Base-by-base conservation (phyloP, 1,284 basidiomycete species). In the Sporisorium iseilematis-ciliati region DNA sequence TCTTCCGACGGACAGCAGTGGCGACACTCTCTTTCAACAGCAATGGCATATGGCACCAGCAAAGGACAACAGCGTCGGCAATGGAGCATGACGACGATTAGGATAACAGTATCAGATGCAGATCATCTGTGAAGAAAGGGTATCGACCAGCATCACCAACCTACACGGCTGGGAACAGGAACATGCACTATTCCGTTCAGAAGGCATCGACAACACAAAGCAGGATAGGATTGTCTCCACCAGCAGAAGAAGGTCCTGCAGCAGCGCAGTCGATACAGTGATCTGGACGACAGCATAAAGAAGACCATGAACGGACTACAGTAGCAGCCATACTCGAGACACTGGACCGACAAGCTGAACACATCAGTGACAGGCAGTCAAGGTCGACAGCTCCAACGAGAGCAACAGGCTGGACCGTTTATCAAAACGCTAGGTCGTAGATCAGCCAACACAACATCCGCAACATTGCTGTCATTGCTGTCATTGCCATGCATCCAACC, bases 11-110 rank as follows among this genome's bases (percentile, higher is more conserved):
- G 20, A 51, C 48, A 51, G 52, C 56, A 50, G 57, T 43, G 45
- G 56, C 53, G 56, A 52, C 43, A 38, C 57, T 57, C 60, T 68
- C 52, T 68, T 52, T 53, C 42, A 41, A 41, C 33, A 48, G 54
- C 51, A 42, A 60, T 40, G 57, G 42, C 21, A 26, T 53, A 14
- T 31, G 35, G 56, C 43, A 26, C 8, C 29, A 29, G 29, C 29
- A 29, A 40, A 40, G 16, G 49, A 45, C 48, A 38, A 52, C 57
- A 41, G 25, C 40, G 42, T n/a, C 21, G 33, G 46, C 42, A 43
- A 29, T 29, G 29, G 29, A 29, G 8, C 29, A 29, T 29, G 29
- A 29, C 29, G 29, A 29, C 29, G 8, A 8, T 8, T 5, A 29
- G 4, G 29, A 40, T 26, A 29, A 42, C 31, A 49, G 23, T 18